Base-by-base conservation (phyloP, 371 early-diverging fungal genomes). In the Rhizomucor miehei region DNA sequence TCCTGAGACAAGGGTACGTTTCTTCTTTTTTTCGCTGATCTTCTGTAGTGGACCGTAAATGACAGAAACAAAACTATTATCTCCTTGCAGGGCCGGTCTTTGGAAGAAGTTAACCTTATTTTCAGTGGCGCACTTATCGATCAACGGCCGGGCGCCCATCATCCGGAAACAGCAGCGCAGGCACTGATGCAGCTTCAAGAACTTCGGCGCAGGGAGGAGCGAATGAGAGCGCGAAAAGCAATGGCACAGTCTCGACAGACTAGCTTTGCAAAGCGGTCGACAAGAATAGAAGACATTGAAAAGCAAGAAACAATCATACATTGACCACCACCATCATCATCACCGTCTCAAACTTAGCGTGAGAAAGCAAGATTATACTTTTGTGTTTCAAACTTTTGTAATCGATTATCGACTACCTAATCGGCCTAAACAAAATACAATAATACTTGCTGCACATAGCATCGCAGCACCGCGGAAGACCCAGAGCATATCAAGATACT, bases 1-100 rank as follows among this genome's bases (percentile, higher is more conserved):
- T 59, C 95, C 94, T 12, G 93, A 93, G 71, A 93, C 93, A 63
- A 80, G 50, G 44, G 72, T 63, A 65, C 52, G 46, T 35, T n/a
- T 29, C 37, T 16, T 10, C 38, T 38, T 38, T 38, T 8, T 38
- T 14, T 14, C 8, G 14, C 38, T 38, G 10, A 38, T 10, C n/a
- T 10, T 38, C 38, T 38, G 14, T 38, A 38, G 38, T 12, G 14
- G 9, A 29, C 29, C 29, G 29, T 29, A 29, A 29, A n/a, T n/a
- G 29, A 3, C 29, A 8, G 8, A 29, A 5, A 8, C 29, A 5
- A 29, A 29, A 29, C 16, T 3, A 41, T 2, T 50, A 0, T 12
- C 14, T 50, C 19, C 58, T 25, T 45, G 8, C 50, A 63, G 58
- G 69, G 67, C 0, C 59, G 68, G 40, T 69, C 77, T 10, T 46